These are phyloP conservation scores for Tylopilus rubrobrunneus DNA, from an alignment of 768 basidiomycete genomes.

Conservation along the genomic window DNA sequence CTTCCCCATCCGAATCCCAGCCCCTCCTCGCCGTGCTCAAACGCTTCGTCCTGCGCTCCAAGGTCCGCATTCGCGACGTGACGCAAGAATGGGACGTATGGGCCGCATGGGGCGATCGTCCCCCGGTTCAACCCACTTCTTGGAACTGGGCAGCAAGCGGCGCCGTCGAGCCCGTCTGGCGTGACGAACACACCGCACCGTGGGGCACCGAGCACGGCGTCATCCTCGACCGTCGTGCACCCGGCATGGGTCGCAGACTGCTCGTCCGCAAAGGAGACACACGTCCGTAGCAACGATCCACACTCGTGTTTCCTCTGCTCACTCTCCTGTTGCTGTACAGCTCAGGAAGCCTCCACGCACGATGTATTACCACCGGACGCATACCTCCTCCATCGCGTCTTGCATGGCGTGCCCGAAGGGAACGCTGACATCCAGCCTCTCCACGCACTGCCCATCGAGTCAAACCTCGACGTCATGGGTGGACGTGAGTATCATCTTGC, in stretches of 20 bases:
- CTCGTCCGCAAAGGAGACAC: constrained; percentile 64
- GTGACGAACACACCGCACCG: constrained; percentile 23
- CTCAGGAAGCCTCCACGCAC: constrained; percentile 53
- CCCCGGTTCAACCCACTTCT: constrained; percentile 36
- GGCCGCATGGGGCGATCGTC: constrained; percentile 66
- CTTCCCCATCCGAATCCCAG: constrained; percentile 53
- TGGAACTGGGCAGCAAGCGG: constrained; percentile 69
- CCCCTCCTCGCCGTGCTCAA: constrained; percentile 71
- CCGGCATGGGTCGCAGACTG: constrained; percentile 75
- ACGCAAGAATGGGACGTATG: constrained; percentile 78
- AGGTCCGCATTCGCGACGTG: constrained; percentile 78
- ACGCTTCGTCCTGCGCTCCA: constrained; percentile 82
- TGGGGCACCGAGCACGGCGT: constrained; percentile 56
- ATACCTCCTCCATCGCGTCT: constrained; percentile 75
- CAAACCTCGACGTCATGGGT: constrained; percentile 92
- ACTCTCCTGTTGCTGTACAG: constrained; percentile 30
- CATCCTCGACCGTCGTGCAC: constrained; percentile 62
- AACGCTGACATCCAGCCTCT: constrained; percentile 67
- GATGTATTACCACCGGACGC: constrained; percentile 49
- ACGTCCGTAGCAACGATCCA: constrained; percentile 52
- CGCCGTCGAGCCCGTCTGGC: constrained; percentile 75
- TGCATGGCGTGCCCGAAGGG: constrained; percentile 88
- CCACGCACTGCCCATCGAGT: constrained; percentile 89
- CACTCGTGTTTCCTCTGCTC: background rate
- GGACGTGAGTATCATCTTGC: constrained; percentile 57